Percentiles rank a stretch among this genome's conserved stretches.
These are phyloP conservation scores for Asterella californica DNA, from an alignment of 225 moss, liverwort and hornwort species.

Conservation along the genomic window DNA sequence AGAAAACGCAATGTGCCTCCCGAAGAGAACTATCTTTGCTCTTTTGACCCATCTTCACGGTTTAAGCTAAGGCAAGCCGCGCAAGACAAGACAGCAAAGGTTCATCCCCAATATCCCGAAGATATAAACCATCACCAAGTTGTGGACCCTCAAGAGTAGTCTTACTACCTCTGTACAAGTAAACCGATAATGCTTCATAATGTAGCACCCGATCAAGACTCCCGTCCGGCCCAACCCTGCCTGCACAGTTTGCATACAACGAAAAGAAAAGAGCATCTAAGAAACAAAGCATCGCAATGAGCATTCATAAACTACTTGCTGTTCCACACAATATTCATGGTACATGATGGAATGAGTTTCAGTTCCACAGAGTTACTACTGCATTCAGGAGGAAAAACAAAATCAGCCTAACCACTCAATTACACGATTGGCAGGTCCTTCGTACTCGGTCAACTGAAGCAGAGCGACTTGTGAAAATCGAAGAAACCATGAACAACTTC, in stretches of 20 bases:
- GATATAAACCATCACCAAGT: neutral
- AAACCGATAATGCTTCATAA: constrained; percentile 97
- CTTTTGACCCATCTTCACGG: neutral
- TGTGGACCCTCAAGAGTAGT: neutral
- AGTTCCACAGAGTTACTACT: neutral
- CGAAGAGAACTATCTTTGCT: neutral
- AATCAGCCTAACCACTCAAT: neutral
- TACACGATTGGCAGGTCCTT: too few species aligned
- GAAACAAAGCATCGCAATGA: neutral
- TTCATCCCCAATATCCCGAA: neutral
- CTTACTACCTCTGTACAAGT: constrained; percentile 83
- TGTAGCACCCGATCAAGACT: constrained; percentile 92
- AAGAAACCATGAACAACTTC: too few species aligned
- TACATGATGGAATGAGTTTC: neutral
- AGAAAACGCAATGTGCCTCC: neutral
- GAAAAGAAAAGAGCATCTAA: neutral
- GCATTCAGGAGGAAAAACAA: neutral
- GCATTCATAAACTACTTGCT: too few species aligned
- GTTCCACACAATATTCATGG: neutral
- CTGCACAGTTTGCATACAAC: constrained; percentile 37
- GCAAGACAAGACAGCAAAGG: neutral
- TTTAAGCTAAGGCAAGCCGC: neutral
- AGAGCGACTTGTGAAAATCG: too few species aligned
- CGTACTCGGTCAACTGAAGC: neutral
- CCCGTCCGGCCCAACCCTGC: constrained; percentile 95